Evolutionary conservation across 768 basidiomycete species (phyloP), one percentile per base, ranked within the genome.

Genomic region (Mycena kentingensis): DNA sequence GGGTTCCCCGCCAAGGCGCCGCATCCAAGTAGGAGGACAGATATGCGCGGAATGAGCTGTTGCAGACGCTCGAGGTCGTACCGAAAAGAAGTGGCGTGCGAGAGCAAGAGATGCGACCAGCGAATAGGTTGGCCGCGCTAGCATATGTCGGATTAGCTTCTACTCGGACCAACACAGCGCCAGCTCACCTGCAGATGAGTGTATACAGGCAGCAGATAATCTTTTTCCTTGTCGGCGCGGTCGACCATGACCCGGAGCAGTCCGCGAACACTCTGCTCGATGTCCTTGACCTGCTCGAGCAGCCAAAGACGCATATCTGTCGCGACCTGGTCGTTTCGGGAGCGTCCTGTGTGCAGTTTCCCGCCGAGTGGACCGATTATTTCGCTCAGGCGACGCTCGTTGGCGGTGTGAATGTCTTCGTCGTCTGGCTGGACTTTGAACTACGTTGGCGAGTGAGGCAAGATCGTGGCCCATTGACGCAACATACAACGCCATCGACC

Each of bases 261-360:
- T 4, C 77, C 88, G 65, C 85, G 85, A 45, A 98, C 75, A 51
- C 84, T 76, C 37, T 73, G 63, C 65, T 88, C 83, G 43, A 95
- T 77, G 32, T 81, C 80, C 29, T 71, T 67, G 18, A 88, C 85
- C 65, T 96, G 82, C 38, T 87, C 83, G 19, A 97, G 76, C 18
- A 99, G 80, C 97, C 97, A 99, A 12, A 99, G 71, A 26, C 97
- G 87, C 89, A 98, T 90, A 67, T 99, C 97, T 1, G 97, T 99
- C 3, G 96, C 94, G 55, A 98, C 96, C 68, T 99, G 97, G 67
- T 99, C 97, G 69, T 99, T 99, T 48, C 97, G 82, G 45, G 93
- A 96, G 54, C 97, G 84, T 25, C 97, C 97, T 0, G 97, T 99
- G 67, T 99, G 97, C 36, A 99, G 77, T 70, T 98, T 99, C 3